Evolutionary conservation across 768 basidiomycete genomes (phyloP).

Genomic region (Podaxis sp.): DNA sequence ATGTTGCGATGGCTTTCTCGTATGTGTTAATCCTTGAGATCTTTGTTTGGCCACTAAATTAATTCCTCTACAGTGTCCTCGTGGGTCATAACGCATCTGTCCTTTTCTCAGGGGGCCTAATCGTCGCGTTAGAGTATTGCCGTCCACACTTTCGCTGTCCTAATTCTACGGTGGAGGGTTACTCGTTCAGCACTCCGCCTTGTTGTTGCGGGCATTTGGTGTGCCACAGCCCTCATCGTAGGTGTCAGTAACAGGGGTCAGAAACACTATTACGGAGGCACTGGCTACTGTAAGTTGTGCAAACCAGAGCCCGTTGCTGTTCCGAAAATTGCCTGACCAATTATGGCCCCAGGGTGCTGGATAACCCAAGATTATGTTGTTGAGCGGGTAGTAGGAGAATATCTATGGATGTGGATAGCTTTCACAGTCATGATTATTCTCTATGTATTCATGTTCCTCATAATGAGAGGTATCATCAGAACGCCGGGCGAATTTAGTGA

Average conservation of each 20-base stretch:
- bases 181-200: constrained; percentile 32
- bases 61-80: constrained; percentile 19
- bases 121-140: constrained; percentile 39
- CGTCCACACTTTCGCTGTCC: constrained; percentile 47
- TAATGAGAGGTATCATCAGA: constrained; percentile 37
- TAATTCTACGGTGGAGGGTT: constrained; percentile 40
- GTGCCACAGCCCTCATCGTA: constrained; percentile 37
- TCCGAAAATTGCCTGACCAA: neutral
- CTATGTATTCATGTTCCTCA: constrained; percentile 45
- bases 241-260: constrained; percentile 37
- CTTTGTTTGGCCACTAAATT: constrained; percentile 8
- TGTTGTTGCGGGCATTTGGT: constrained; percentile 39
- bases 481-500: constrained; percentile 28
- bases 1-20: constrained; percentile 46
- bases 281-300: constrained; percentile 36
- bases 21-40: constrained; percentile 24
- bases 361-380: constrained; percentile 32
- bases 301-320: neutral
- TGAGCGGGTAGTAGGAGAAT: constrained; percentile 47
- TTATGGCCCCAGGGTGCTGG: constrained; percentile 49
- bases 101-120: neutral
- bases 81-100: no score
- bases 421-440: constrained; percentile 41
- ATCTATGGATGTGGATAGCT: constrained; percentile 53
- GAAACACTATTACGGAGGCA: constrained; percentile 41